These are phyloP conservation scores for Echinochloa phyllopogon DNA, from an alignment of 176 grass and related monocot genomes.

Conservation along the genomic window DNA sequence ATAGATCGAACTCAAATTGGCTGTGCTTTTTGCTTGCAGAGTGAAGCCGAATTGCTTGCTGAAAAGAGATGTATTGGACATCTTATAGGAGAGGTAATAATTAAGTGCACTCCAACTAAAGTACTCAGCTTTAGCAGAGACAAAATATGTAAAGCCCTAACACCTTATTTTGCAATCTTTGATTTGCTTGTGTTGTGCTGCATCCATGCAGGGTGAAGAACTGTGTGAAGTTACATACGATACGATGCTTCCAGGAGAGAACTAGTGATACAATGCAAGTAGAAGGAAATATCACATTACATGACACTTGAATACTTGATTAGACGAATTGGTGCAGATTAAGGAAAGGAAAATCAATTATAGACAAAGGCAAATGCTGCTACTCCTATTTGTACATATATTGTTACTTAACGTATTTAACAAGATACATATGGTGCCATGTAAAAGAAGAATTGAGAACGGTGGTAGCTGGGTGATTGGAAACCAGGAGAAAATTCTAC, in stretches of 20 bases:
- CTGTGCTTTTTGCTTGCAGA: conserved; percentile 47
- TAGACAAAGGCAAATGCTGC: too few relatives aligned
- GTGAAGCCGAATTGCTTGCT: conserved; percentile 83
- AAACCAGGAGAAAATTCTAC: too few relatives aligned
- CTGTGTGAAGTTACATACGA: neutral
- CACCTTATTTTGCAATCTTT: neutral
- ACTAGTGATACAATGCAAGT: neutral
- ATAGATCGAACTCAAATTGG: neutral
- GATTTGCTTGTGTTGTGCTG: neutral
- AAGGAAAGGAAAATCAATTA: neutral
- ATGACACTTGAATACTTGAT: neutral
- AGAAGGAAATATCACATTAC: neutral
- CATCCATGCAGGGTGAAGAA: neutral
- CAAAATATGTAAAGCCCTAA: neutral
- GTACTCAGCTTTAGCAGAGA: too few relatives aligned
- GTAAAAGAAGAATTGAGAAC: too few relatives aligned
- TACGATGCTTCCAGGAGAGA: conserved; percentile 1
- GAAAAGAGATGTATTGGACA: conserved; percentile 93
- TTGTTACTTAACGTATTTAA: too few relatives aligned
- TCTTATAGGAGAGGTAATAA: conserved; percentile 91
- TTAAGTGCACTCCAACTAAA: neutral
- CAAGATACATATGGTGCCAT: too few relatives aligned
- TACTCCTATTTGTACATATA: too few relatives aligned
- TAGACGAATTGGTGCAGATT: too few relatives aligned
- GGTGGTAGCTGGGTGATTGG: too few relatives aligned